Conservation (phyloP, 176 grass and related monocot genomes). For the Dactylis glomerata region DNA sequence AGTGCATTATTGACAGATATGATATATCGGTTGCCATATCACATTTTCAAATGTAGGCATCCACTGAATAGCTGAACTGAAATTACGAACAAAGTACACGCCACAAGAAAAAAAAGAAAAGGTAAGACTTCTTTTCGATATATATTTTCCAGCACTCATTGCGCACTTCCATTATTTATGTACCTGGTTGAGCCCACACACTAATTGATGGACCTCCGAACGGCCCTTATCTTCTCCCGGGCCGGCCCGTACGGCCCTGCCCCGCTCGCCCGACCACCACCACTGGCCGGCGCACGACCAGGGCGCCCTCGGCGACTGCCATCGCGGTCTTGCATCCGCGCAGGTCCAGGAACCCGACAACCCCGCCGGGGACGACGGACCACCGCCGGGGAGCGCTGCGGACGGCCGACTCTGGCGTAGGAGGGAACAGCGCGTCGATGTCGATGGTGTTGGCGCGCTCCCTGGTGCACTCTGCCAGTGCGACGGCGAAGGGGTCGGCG, state of each 20-base stretch:
- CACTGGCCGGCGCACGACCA: slow-evolving; percentile 57
- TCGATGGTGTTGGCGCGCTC: slow-evolving; percentile 23
- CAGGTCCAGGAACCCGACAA: slow-evolving; percentile 49
- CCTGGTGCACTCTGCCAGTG: slow-evolving; percentile 51
- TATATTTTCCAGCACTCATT: slow-evolving; percentile 11
- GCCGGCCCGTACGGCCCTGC: slow-evolving; percentile 14
- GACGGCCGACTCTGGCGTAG: neutral
- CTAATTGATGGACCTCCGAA: slow-evolving; percentile 1
- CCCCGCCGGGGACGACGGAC: neutral
- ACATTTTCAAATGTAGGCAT: slow-evolving; percentile 2
- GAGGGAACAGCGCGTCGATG: slow-evolving; percentile 33
- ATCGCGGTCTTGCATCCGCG: slow-evolving; percentile 68
- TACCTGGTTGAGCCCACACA: slow-evolving; percentile 30
- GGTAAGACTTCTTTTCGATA: slow-evolving; percentile 21
- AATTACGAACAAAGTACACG: neutral
- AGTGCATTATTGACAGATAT: neutral
- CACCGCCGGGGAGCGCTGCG: neutral
- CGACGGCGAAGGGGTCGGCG: slow-evolving; percentile 44
- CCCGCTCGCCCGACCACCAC: slow-evolving; percentile 7
- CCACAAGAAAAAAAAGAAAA: neutral
- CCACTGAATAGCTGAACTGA: neutral
- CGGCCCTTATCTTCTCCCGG: slow-evolving; percentile 28
- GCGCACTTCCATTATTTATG: slow-evolving; percentile 51
- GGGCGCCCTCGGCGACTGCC: slow-evolving; percentile 47
- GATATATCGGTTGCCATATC: neutral